Percentiles rank a stretch among this genome's conserved stretches.
These are phyloP conservation scores for Colletotrichum agaves DNA, from an alignment of 2,329 filamentous ascomycete species.

Conservation along the genomic window DNA sequence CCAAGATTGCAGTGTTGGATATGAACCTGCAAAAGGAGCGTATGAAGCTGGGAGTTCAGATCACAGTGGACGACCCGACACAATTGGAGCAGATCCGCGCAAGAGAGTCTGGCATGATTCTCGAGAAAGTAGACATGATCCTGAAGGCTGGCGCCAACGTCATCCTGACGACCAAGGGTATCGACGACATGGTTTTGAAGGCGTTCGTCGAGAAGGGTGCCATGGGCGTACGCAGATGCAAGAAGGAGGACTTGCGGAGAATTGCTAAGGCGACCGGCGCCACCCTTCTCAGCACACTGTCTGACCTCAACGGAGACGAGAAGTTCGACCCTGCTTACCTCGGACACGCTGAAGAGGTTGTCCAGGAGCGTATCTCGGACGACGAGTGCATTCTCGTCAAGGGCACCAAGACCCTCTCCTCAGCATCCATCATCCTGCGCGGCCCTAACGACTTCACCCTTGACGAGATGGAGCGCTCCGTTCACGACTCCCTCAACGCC, in stretches of 20 bases:
- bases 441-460: constrained; percentile 96
- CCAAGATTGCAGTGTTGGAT: constrained; percentile 95
- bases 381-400: constrained; percentile 98
- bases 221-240: constrained; percentile 95
- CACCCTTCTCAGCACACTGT: constrained; percentile 90
- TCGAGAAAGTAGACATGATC: constrained; percentile 96
- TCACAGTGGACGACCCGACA: constrained; percentile 96
- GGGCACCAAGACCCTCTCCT: constrained; percentile 93
- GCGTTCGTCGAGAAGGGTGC: constrained; percentile 93
- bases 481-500: constrained; percentile 95
- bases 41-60: constrained; percentile 99
- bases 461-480: constrained; percentile 98
- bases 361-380: constrained; percentile 98
- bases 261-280: constrained; percentile 97
- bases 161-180: constrained; percentile 96
- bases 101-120: constrained; percentile 90
- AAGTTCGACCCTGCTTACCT: constrained; percentile 92
- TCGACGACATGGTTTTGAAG: constrained; percentile 95
- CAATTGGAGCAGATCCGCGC: constrained; percentile 97
- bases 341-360: constrained; percentile 92
- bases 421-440: constrained; percentile 94
- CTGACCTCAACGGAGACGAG: constrained; percentile 97
- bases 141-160: constrained; percentile 97
- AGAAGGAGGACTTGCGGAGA: constrained; percentile 96
- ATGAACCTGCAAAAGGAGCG: constrained; percentile 99